A percentile compares a stretch with the other conserved stretches of the same genome.
These are phyloP conservation scores for Rhynchosporium agropyri DNA, from an alignment of 2,329 filamentous ascomycete species.

Conservation along the genomic window DNA sequence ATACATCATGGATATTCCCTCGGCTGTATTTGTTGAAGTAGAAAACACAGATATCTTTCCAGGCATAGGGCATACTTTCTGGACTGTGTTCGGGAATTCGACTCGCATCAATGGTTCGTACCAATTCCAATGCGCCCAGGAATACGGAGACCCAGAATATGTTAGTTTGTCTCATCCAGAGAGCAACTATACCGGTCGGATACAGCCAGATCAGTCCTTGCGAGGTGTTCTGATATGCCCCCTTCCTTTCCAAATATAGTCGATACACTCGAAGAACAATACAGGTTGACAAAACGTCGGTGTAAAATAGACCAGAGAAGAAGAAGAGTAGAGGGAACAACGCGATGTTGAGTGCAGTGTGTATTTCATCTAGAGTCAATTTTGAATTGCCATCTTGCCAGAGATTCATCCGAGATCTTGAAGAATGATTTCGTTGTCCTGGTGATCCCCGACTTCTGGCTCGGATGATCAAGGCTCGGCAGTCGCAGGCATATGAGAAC, in stretches of 20 bases:
- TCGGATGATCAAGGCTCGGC: constrained; percentile 33
- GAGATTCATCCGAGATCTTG: neutral
- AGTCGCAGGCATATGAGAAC: constrained; percentile 40
- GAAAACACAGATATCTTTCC: constrained; percentile 20
- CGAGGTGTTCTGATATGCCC: constrained; percentile 26
- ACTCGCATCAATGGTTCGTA: constrained; percentile 54
- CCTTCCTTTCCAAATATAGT: constrained; percentile 50
- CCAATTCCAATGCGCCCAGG: constrained; percentile 63
- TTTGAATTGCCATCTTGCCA: constrained; percentile 2
- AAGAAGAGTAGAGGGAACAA: constrained; percentile 93
- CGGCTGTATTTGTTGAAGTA: constrained; percentile 43
- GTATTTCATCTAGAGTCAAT: constrained; percentile 39
- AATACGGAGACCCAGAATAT: constrained; percentile 92
- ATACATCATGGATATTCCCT: constrained; percentile 59
- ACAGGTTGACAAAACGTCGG: constrained; percentile 81
- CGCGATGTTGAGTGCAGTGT: constrained; percentile 76
- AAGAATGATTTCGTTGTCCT: constrained; percentile 15
- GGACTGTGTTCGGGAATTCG: constrained; percentile 26
- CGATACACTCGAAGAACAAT: constrained; percentile 72
- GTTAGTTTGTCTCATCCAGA: constrained; percentile 90
- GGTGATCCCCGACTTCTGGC: constrained; percentile 2
- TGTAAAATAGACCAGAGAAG: constrained; percentile 95
- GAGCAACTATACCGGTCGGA: constrained; percentile 62
- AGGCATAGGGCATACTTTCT: constrained; percentile 15
- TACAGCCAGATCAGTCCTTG: constrained; percentile 43